Evolutionary conservation across 495 filamentous ascomycete genomes (phyloP).

Genomic region (Penicillium alfredii): DNA sequence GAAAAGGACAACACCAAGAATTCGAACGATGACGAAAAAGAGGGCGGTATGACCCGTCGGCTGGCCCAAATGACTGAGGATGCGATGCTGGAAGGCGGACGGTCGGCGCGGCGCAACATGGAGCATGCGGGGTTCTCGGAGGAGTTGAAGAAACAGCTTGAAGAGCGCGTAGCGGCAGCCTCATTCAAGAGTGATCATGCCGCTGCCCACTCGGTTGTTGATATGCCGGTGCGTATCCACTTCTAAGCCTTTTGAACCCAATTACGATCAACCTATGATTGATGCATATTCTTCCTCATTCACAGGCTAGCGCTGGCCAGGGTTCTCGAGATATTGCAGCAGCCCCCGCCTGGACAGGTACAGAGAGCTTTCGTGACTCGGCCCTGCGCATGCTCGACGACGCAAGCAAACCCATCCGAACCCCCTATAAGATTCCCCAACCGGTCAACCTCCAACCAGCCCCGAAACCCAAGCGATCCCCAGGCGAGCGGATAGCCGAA

Average conservation of each 20-base stretch:
- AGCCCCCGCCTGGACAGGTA: constrained; percentile 71
- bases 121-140: constrained; percentile 82
- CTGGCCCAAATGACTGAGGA: constrained; percentile 78
- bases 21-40: constrained; percentile 16
- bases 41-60: constrained; percentile 67
- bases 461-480: constrained; percentile 36
- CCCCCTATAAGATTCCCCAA: constrained; percentile 45
- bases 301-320: constrained; percentile 57
- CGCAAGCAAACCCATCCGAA: constrained; percentile 65
- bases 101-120: constrained; percentile 66
- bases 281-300: too few species aligned
- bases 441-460: constrained; percentile 58
- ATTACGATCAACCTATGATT: too few species aligned
- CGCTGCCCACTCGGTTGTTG: constrained; percentile 59
- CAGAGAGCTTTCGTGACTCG: constrained; percentile 65
- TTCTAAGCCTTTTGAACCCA: too few species aligned
- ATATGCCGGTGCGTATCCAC: constrained; percentile 48
- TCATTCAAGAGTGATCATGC: constrained; percentile 67
- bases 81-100: constrained; percentile 62
- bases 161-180: constrained; percentile 64
- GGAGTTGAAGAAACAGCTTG: constrained; percentile 69
- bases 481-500: constrained; percentile 59
- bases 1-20: constrained; percentile 7
- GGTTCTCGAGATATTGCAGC: constrained; percentile 68
- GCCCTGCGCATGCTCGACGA: constrained; percentile 86